Percentiles rank a stretch among this genome's conserved stretches.
Evolutionary conservation across 352 stramenopile genomes (phyloP).

Genomic region (Phytophthora palmivora): DNA sequence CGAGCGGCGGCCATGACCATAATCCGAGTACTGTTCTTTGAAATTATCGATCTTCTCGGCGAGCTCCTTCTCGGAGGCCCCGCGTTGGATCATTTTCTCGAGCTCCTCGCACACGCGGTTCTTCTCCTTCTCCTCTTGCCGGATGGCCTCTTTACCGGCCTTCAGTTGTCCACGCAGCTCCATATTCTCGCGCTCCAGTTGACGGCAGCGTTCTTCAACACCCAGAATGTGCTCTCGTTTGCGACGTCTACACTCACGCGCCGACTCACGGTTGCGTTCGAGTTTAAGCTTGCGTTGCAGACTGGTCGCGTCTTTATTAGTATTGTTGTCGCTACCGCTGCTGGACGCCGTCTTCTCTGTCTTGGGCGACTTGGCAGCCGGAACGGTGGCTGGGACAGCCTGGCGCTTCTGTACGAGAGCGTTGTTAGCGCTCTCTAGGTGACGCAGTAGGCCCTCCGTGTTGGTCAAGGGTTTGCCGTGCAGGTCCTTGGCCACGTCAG

Average conservation of each 20-base stretch:
- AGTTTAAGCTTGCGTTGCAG: conserved; percentile 87
- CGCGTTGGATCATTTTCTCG: conserved; percentile 83
- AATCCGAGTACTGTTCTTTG: conserved; percentile 93
- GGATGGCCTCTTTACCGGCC: conserved; percentile 86
- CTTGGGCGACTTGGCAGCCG: conserved; percentile 52
- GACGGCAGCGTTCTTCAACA: conserved; percentile 80
- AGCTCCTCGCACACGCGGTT: conserved; percentile 86
- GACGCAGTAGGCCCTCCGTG: conserved; percentile 68
- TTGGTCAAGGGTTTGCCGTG: conserved; percentile 51
- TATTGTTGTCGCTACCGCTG: conserved; percentile 61
- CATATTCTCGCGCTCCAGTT: conserved; percentile 92
- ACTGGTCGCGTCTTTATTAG: conserved; percentile 34
- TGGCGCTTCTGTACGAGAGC: conserved; percentile 72
- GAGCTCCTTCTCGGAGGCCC: conserved; percentile 86
- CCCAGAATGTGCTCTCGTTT: conserved; percentile 89
- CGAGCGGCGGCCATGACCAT: conserved; percentile 90
- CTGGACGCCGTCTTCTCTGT: conserved; percentile 56
- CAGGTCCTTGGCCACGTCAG: conserved; percentile 43
- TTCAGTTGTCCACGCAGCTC: conserved; percentile 92
- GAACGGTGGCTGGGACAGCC: conserved; percentile 16
- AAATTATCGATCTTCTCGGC: conserved; percentile 96
- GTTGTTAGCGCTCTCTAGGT: conserved; percentile 79
- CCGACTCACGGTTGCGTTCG: conserved; percentile 93
- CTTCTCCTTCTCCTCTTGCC: conserved; percentile 87
- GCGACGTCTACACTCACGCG: conserved; percentile 89